Evolutionary conservation across 495 filamentous ascomycete species (phyloP), one percentile per base, ranked within the genome.

Genomic region (Talaromyces borbonicus): DNA sequence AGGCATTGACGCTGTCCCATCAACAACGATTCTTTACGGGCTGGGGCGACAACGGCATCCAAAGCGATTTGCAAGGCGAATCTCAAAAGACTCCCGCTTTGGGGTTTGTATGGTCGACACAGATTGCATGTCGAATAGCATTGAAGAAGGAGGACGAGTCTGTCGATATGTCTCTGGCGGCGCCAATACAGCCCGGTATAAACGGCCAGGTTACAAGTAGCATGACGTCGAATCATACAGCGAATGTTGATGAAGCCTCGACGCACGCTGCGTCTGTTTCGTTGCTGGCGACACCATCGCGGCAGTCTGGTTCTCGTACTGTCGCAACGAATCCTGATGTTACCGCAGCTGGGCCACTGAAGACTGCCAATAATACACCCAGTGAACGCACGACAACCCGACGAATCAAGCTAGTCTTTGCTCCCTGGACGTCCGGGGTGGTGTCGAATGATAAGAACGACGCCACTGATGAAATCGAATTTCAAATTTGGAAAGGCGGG

Each of bases 1-100:
- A 73, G 57, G 56, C 77, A 11, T 69, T 93, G 26, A 73, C 71
- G n/a, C 74, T 96, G 12, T 77, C 88, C 49, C 86, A 93, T 59
- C 92, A 98, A 61, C 84, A 93, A 55, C 78, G 82, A 6, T 98
- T 85, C 74, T 95, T 95, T 61, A 90, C 85, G 2, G 92, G 92
- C 29, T 98, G 92, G 90, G 88, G 87, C 18, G 83, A 89, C 57
- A 66, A 71, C 25, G 16, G 16, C 40, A 4, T 23, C 26, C 0
- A 42, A 40, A 5, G 48, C 52, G 3, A n/a, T n/a, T n/a, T n/a
- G 20, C 41, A 30, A 32, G n/a, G n/a, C 14, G 30, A 46, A 65
- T 25, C 58, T 1, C 68, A 80, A 11, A 98, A 97, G 64, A 93
- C 85, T 0, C 92, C 92, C 0, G 80, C 84, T 7, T 65, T 97